A percentile compares a stretch with the other conserved stretches of the same genome.
Evolutionary conservation across 805 yeast genomes (phyloP).

Genomic region (Starmerella floricola): DNA sequence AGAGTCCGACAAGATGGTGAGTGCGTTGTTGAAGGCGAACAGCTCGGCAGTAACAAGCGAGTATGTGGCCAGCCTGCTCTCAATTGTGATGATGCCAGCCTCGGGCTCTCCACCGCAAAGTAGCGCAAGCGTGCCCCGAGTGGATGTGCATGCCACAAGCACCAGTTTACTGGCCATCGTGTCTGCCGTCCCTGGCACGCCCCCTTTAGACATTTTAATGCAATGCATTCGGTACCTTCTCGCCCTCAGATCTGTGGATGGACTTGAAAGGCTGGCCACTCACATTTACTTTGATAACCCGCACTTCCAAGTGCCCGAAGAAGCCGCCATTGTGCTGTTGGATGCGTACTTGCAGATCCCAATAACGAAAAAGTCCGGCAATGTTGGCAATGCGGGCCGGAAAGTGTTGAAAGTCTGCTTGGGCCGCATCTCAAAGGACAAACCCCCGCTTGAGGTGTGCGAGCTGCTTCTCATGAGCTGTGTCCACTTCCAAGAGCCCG

Average conservation of each 20-base stretch:
- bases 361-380: no score
- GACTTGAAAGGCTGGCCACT: conserved; percentile 10
- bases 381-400: conserved; percentile 10
- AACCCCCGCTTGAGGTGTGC: conserved; percentile 20
- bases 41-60: conserved; percentile 6
- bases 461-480: conserved; percentile 25
- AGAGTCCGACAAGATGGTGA: conserved; percentile 21
- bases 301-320: conserved; percentile 11
- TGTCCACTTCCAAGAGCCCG: conserved; percentile 23
- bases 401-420: conserved; percentile 14
- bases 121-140: no score
- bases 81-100: neutral
- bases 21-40: conserved; percentile 15
- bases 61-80: conserved; percentile 8
- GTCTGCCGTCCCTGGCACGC: conserved; percentile 1
- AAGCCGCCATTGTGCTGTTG: conserved; percentile 15
- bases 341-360: conserved; percentile 21
- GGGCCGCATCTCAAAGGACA: conserved; percentile 5
- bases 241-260: neutral
- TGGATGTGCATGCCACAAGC: no score
- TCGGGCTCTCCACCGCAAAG: neutral
- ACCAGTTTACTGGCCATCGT: conserved; percentile 5
- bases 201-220: conserved; percentile 1
- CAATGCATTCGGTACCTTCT: conserved; percentile 4
- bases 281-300: conserved; percentile 14